Percentiles rank a stretch among this genome's conserved stretches.
phyloP scores from a whole-genome alignment of 306 rosid species.

The Hylodesmum podocarpum region DNA sequence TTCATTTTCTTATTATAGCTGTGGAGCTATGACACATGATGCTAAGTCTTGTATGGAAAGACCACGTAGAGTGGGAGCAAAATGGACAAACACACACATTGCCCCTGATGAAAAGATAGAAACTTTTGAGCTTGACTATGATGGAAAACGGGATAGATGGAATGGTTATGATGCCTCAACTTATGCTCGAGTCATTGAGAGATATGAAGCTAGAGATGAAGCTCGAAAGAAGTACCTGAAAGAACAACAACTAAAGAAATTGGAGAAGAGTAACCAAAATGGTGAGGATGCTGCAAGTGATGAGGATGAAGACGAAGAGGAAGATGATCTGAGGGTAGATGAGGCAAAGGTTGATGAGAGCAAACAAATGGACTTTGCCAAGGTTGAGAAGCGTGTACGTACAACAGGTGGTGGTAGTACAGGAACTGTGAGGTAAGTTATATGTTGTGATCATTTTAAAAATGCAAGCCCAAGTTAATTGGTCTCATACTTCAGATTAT shows the following conservation, averaged over 20 bases:
- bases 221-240: constrained; percentile 28
- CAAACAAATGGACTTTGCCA: constrained; percentile 75
- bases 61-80: constrained; percentile 31
- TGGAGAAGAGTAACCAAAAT: constrained; percentile 33
- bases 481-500: not conserved
- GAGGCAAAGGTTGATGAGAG: constrained; percentile 82
- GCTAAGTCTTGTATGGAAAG: constrained; percentile 32
- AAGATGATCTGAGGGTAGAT: constrained; percentile 60
- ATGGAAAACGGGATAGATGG: constrained; percentile 34
- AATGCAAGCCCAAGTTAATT: not conserved
- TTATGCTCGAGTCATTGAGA: constrained; percentile 33
- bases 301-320: constrained; percentile 54
- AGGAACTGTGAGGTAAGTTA: constrained; percentile 47
- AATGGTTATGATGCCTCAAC: constrained; percentile 34
- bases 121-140: constrained; percentile 38
- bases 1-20: constrained; percentile 17
- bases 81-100: constrained; percentile 26
- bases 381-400: constrained; percentile 78
- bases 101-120: constrained; percentile 35
- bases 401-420: constrained; percentile 85
- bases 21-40: constrained; percentile 34
- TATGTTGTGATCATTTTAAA: not conserved
- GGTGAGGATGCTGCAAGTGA: constrained; percentile 41
- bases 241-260: constrained; percentile 29
- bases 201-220: constrained; percentile 36